phyloP scores from a whole-genome alignment of 192 early-diverging fungal genomes.

The Obelidium mucronatum region DNA sequence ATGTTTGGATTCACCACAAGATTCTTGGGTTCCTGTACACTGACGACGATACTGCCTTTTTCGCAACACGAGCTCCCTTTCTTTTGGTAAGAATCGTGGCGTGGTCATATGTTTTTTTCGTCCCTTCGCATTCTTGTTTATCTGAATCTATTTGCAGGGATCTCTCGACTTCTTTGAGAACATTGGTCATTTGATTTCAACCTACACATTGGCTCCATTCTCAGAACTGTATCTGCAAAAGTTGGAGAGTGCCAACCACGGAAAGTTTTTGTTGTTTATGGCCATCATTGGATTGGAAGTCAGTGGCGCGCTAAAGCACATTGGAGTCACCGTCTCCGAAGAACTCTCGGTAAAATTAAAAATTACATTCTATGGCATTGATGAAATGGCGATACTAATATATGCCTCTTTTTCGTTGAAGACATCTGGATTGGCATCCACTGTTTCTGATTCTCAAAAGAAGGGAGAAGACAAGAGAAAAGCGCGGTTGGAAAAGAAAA shows the following conservation, averaged over 20 bases:
- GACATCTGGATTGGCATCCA: slow-evolving; percentile 13
- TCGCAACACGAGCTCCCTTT: not conserved
- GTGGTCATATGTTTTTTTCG: not conserved
- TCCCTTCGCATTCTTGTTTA: not conserved
- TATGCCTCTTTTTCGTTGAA: not conserved
- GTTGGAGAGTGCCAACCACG: slow-evolving; percentile 14
- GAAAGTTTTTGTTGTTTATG: slow-evolving; percentile 20
- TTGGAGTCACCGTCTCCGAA: slow-evolving; percentile 4
- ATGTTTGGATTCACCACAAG: slow-evolving; percentile 19
- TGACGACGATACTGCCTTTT: slow-evolving; percentile 9
- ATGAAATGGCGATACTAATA: not conserved
- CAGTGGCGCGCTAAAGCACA: not conserved
- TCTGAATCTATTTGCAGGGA: not conserved
- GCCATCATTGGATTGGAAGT: slow-evolving; percentile 28
- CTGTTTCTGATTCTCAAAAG: slow-evolving; percentile 12
- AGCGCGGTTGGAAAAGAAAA: slow-evolving; percentile 34
- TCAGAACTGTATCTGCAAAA: not conserved
- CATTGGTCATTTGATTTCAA: slow-evolving; percentile 20
- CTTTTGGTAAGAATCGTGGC: not conserved
- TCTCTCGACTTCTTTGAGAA: slow-evolving; percentile 29
- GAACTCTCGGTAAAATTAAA: slow-evolving; percentile 3
- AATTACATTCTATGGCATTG: not conserved
- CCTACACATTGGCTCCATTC: not conserved
- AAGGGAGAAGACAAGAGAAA: slow-evolving; percentile 30
- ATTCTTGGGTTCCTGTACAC: slow-evolving; percentile 19